These are phyloP conservation scores for Phytophthora capsici DNA, from an alignment of 352 stramenopile species.

Conservation along the genomic window DNA sequence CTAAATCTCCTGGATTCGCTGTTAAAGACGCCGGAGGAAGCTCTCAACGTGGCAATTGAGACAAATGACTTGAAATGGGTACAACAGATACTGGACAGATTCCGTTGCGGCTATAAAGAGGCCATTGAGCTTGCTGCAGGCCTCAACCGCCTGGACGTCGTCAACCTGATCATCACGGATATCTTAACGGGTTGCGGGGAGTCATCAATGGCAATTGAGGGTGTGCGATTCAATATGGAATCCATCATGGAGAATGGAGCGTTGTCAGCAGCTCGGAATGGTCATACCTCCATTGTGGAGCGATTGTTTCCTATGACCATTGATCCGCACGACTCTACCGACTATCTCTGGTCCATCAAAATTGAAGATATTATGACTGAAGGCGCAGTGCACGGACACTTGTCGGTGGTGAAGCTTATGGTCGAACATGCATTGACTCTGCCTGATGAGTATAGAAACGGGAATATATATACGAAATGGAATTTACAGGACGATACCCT, in stretches of 20 bases:
- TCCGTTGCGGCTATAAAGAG: not conserved
- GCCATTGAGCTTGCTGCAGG: not conserved
- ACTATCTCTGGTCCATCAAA: not conserved
- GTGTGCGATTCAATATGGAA: too few species aligned
- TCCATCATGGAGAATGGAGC: not conserved
- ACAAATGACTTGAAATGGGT: not conserved
- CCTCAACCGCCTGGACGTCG: not conserved
- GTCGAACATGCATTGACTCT: not conserved
- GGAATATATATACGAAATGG: slow-evolving; percentile 1
- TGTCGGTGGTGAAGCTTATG: slow-evolving; percentile 2
- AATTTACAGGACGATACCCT: not conserved
- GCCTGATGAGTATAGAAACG: not conserved
- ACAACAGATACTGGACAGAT: not conserved
- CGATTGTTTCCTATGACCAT: not conserved
- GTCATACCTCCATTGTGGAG: slow-evolving; percentile 5
- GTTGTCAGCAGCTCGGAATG: slow-evolving; percentile 2
- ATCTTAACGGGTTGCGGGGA: not conserved
- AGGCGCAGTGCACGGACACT: not conserved
- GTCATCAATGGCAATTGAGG: not conserved
- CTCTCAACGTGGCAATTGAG: not conserved
- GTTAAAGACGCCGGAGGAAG: not conserved
- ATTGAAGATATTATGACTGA: not conserved
- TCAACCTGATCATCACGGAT: not conserved
- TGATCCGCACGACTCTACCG: not conserved
- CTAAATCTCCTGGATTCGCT: not conserved